Base-by-base conservation (phyloP, 306 rosid genomes). In the Rosa lucieae region DNA sequence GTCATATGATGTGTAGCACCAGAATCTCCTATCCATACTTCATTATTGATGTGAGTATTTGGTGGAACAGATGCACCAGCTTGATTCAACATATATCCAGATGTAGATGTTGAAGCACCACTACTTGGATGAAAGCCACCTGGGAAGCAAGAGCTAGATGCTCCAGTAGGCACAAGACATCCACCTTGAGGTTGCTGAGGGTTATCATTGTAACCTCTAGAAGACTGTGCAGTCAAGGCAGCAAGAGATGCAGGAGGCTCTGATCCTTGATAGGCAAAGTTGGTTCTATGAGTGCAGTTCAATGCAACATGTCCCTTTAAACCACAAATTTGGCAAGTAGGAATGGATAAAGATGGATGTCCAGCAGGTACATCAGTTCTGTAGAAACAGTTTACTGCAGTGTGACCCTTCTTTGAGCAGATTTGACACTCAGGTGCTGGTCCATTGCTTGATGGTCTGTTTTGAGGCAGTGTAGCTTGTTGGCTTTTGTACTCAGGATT, bases 151-250 rank as follows among this genome's bases (percentile, higher is more conserved):
- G 59, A 4, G 2, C 1, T 5, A 6, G 59, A 32, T 1, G 35
- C n/a, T 0, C 0, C 8, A 1, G n/a, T 5, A 15, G 8, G 14
- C 3, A 52, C 7, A 2, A 52, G 0, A 3, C 3, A 51, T 3
- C 20, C 5, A 3, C n/a, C 7, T 14, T 51, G 18, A 15, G 20
- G 3, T 1, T 51, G 56, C 3, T 1, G n/a, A 15, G 4, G 1
- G 6, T 0, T 2, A 5, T 10, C 8, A 53, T 0, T n/a, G 1
- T 9, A 21, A 3, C 10, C 0, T 52, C n/a, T 7, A 51, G 0
- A 3, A 0, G 63, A 4, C 29, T 56, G 11, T 6, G 63, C 63
- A n/a, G 12, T 6, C 1, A 56, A 3, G 1, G 23, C 11, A 1
- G 23, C 20, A 2, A 56, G 63, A 5, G 63, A 20, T 0, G 10